phyloP scores from a whole-genome alignment of 2,329 filamentous ascomycete species.

The Pestalotiopsis sp. region DNA sequence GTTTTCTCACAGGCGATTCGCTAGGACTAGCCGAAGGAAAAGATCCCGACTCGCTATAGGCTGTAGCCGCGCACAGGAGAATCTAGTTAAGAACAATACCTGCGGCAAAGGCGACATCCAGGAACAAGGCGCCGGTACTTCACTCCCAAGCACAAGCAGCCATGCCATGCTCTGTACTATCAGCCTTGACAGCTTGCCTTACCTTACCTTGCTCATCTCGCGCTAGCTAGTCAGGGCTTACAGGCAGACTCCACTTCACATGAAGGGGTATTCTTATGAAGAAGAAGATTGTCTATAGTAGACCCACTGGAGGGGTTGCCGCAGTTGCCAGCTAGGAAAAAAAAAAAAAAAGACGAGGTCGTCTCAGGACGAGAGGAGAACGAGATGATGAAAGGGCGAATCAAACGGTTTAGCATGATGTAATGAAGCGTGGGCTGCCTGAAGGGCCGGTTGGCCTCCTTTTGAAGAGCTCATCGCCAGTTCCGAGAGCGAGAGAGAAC shows the following conservation, averaged over 20 bases:
- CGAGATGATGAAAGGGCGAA: constrained; percentile 7
- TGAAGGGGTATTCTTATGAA: constrained; percentile 3
- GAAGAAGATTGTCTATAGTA: constrained; percentile 6
- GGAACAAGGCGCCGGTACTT: not conserved
- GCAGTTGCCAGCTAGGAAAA: constrained; percentile 10
- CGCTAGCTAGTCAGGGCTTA: constrained; percentile 14
- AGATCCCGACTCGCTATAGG: constrained; percentile 2
- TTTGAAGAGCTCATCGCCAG: constrained; percentile 11
- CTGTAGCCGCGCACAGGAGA: not conserved
- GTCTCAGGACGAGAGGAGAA: constrained; percentile 1
- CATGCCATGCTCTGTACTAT: not conserved
- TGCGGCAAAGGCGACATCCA: not conserved
- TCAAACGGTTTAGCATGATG: constrained; percentile 6
- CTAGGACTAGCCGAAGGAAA: constrained; percentile 3
- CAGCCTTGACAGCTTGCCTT: constrained; percentile 12
- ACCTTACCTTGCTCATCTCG: not conserved
- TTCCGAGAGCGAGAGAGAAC: not conserved
- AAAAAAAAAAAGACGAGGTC: not conserved
- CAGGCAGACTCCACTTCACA: constrained; percentile 11
- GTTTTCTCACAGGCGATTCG: constrained; percentile 1
- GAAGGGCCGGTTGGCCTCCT: not conserved
- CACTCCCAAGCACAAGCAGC: not conserved
- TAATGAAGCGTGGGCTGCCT: constrained; percentile 7
- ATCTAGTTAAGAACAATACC: not conserved
- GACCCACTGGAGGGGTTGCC: constrained; percentile 11